phyloP scores from a whole-genome alignment of 768 basidiomycete species.

The Lepiota venenata region DNA sequence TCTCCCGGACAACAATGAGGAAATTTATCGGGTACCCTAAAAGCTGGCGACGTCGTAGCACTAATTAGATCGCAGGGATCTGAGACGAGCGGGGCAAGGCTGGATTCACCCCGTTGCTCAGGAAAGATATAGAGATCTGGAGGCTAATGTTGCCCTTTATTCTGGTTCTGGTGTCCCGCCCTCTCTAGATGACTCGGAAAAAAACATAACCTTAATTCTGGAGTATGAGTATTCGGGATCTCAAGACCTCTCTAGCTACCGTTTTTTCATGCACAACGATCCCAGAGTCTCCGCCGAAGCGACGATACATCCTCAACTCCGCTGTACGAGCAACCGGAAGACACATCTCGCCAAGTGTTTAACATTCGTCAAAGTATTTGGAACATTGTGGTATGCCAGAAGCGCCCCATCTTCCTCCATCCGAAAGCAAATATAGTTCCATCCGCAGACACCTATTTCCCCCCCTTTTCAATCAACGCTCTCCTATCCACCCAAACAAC shows the following conservation, averaged over 20 bases:
- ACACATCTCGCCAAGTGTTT: neutral
- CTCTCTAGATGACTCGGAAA: neutral
- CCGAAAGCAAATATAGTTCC: no score
- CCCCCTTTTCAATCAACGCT: neutral
- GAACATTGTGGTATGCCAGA: neutral
- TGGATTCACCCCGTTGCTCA: neutral
- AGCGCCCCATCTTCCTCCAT: neutral
- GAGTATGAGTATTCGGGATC: neutral
- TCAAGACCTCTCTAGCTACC: neutral
- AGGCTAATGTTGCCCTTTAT: neutral
- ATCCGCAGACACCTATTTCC: neutral
- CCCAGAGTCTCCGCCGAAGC: no score
- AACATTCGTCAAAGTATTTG: neutral
- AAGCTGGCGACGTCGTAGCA: neutral
- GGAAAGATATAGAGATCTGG: neutral
- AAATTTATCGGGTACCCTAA: neutral
- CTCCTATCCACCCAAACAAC: neutral
- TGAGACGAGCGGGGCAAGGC: no score
- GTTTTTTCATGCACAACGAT: neutral
- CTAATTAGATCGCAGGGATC: no score
- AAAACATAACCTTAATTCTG: neutral
- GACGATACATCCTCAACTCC: no score
- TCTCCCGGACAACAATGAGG: slow-evolving; percentile 3
- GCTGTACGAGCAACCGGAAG: neutral
- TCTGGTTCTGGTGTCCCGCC: neutral